Conservation (phyloP, 345 rosid species). For the Alliaria petiolata region DNA sequence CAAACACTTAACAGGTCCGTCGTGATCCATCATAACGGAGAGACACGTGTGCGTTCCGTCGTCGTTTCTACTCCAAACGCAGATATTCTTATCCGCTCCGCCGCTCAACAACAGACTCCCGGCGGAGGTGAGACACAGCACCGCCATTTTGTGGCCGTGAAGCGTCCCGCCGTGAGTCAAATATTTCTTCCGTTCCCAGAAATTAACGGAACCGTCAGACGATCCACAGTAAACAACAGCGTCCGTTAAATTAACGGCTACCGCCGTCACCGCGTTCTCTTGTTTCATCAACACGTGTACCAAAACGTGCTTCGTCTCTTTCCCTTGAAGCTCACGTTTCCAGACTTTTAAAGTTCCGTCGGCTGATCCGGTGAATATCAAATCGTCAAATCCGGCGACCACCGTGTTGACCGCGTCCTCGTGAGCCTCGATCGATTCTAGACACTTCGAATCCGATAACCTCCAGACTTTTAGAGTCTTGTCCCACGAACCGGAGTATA, state of each 20-base stretch:
- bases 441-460: constrained; percentile 44
- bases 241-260: constrained; percentile 48
- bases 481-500: constrained; percentile 73
- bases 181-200: constrained; percentile 57
- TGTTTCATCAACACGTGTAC: constrained; percentile 58
- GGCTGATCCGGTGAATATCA: constrained; percentile 60
- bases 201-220: constrained; percentile 57
- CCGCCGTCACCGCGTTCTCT: constrained; percentile 71
- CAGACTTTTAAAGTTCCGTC: constrained; percentile 66
- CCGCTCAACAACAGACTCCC: constrained; percentile 77
- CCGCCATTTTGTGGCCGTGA: constrained; percentile 54
- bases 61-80: constrained; percentile 68
- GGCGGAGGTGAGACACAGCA: constrained; percentile 41
- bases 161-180: constrained; percentile 55
- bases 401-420: constrained; percentile 63
- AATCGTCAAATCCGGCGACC: constrained; percentile 38
- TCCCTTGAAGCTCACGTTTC: constrained; percentile 51
- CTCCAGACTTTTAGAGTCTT: constrained; percentile 57
- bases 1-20: constrained; percentile 80
- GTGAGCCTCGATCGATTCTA: constrained; percentile 62
- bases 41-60: constrained; percentile 57
- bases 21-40: constrained; percentile 65
- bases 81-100: constrained; percentile 67
- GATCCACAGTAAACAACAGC: constrained; percentile 64
- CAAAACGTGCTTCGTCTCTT: constrained; percentile 44